Evolutionary conservation across 2,329 filamentous ascomycete genomes (phyloP).

Genomic region (Ceratocystis cubensis): DNA sequence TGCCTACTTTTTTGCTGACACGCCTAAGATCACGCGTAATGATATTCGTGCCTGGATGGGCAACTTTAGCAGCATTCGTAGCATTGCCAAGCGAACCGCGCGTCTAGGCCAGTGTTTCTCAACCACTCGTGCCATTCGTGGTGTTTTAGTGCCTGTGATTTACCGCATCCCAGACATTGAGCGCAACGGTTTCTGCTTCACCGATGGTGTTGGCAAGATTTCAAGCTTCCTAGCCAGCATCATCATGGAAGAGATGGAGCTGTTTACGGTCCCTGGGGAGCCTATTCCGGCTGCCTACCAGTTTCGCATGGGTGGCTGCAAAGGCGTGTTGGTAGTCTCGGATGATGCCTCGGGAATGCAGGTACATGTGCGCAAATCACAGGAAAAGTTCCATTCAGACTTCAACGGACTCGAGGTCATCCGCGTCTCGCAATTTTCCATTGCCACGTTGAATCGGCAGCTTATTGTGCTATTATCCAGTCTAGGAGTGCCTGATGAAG

Average conservation of each 20-base stretch:
- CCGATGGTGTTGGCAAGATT: conserved; percentile 90
- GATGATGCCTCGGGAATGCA: conserved; percentile 53
- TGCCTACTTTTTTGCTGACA: conserved; percentile 81
- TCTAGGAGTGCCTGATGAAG: conserved; percentile 54
- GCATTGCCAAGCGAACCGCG: conserved; percentile 81
- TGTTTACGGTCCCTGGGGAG: conserved; percentile 26
- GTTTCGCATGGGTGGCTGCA: conserved; percentile 83
- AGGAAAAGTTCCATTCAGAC: conserved; percentile 68
- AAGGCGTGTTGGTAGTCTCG: conserved; percentile 73
- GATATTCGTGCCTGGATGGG: conserved; percentile 82
- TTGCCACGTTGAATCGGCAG: conserved; percentile 77
- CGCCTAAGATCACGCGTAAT: conserved; percentile 52
- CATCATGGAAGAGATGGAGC: conserved; percentile 55
- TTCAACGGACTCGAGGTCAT: conserved; percentile 75
- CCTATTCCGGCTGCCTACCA: conserved; percentile 69
- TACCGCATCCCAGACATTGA: conserved; percentile 58
- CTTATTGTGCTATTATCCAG: conserved; percentile 73
- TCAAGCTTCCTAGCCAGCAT: conserved; percentile 63
- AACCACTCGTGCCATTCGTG: conserved; percentile 64
- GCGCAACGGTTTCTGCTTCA: conserved; percentile 59
- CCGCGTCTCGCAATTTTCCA: conserved; percentile 60
- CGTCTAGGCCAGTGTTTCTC: conserved; percentile 92
- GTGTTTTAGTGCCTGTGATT: conserved; percentile 46
- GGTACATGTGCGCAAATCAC: conserved; percentile 69
- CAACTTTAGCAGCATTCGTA: conserved; percentile 63